These are phyloP conservation scores for Cichorium intybus DNA, from an alignment of 140 eudicot genomes.

Conservation along the genomic window DNA sequence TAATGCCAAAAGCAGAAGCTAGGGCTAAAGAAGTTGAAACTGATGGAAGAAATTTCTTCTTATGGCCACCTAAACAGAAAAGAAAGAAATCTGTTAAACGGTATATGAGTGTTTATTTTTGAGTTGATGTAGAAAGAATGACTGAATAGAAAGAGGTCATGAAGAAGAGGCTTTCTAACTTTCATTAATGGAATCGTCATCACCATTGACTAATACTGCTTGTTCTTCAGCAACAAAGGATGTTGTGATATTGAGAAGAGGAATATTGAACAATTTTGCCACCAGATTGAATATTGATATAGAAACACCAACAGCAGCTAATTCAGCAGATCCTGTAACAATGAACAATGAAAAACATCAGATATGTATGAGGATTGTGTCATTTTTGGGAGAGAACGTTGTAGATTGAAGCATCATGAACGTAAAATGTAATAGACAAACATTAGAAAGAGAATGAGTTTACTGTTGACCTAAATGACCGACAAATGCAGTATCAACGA, in stretches of 20 bases:
- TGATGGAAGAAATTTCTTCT: slow-evolving; percentile 65
- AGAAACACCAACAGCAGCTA: slow-evolving; percentile 99
- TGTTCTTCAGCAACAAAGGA: slow-evolving; percentile 99
- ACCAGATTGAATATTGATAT: slow-evolving; percentile 85
- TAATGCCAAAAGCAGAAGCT: slow-evolving; percentile 77
- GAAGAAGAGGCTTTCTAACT: too few relatives aligned
- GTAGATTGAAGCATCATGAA: neutral
- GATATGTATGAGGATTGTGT: neutral
- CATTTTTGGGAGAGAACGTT: neutral
- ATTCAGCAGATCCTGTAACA: slow-evolving; percentile 74
- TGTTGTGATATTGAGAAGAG: slow-evolving; percentile 89
- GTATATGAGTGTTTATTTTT: too few relatives aligned
- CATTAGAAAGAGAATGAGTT: neutral
- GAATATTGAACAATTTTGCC: slow-evolving; percentile 87
- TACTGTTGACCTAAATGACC: slow-evolving; percentile 78
- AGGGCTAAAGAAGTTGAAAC: slow-evolving; percentile 82
- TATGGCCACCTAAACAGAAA: slow-evolving; percentile 23
- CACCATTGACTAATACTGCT: slow-evolving; percentile 42
- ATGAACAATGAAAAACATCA: slow-evolving; percentile 12
- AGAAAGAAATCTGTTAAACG: too few relatives aligned
- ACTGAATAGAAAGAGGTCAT: too few relatives aligned
- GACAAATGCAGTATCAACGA: slow-evolving; percentile 89
- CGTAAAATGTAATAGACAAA: neutral
- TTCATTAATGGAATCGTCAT: slow-evolving; percentile 23
- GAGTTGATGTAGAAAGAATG: too few relatives aligned